Evolutionary conservation across 106 monocot genomes (phyloP).

Genomic region (Apostasia ramifera): DNA sequence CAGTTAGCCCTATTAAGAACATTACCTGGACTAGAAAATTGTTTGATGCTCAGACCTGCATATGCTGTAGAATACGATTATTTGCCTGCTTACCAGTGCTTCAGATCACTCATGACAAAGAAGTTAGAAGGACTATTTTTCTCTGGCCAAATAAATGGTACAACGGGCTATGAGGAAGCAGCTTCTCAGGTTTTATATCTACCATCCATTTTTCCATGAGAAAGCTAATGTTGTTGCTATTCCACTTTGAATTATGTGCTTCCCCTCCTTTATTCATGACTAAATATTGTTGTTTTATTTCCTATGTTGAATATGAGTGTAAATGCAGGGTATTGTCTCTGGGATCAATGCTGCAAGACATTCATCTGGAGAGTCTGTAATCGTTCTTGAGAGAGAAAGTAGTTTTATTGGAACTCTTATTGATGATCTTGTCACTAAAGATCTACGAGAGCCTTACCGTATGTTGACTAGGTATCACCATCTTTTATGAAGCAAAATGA

Average conservation of each 20-base stretch:
- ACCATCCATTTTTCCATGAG: not conserved
- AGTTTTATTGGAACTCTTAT: conserved; percentile 95
- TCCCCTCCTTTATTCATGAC: not conserved
- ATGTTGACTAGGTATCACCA: conserved; percentile 86
- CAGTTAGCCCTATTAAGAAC: conserved; percentile 85
- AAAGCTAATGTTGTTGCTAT: not conserved
- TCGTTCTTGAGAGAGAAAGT: conserved; percentile 98
- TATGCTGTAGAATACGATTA: conserved; percentile 99
- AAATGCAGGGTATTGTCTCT: conserved; percentile 68
- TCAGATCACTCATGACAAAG: conserved; percentile 97
- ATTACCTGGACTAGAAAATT: conserved; percentile 90
- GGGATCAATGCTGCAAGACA: conserved; percentile 98
- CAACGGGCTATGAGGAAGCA: conserved; percentile 99
- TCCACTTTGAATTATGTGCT: not conserved
- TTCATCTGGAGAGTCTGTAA: conserved; percentile 69
- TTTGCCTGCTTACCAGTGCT: conserved; percentile 89
- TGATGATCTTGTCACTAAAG: conserved; percentile 99
- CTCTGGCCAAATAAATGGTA: conserved; percentile 98
- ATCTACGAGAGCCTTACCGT: conserved; percentile 94
- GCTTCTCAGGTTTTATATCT: conserved; percentile 75
- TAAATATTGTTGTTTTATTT: not conserved
- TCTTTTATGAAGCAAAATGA: not conserved
- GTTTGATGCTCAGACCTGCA: conserved; percentile 90
- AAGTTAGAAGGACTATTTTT: conserved; percentile 91
- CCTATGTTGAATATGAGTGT: not conserved